Conservation (phyloP, 208 protist species). For the Acanthamoeba healyi region DNA sequence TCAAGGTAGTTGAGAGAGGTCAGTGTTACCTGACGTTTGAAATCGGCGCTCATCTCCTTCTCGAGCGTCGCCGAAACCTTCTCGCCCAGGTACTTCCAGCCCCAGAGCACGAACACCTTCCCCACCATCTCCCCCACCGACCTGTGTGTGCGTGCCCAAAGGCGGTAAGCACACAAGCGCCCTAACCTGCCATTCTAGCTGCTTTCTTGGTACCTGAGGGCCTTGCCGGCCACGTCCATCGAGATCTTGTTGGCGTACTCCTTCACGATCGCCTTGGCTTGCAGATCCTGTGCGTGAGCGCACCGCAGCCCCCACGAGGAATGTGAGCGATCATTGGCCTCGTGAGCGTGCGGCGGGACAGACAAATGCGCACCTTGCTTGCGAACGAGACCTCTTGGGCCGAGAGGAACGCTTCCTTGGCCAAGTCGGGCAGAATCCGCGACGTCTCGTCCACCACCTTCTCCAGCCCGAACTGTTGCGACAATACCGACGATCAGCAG, state of each 20-base stretch:
- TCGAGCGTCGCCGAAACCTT: constrained; percentile 37
- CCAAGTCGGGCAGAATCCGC: constrained; percentile 53
- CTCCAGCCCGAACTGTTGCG: constrained; percentile 10
- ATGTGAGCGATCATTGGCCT: too few relatives aligned
- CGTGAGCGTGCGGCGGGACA: not conserved
- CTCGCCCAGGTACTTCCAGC: constrained; percentile 67
- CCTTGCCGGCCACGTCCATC: constrained; percentile 62
- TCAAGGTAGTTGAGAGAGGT: not conserved
- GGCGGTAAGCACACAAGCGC: too few relatives aligned
- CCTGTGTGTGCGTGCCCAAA: too few relatives aligned
- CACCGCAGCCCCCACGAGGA: too few relatives aligned
- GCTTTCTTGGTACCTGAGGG: not conserved
- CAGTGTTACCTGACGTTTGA: not conserved
- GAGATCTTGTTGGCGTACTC: constrained; percentile 61
- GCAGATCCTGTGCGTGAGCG: not conserved
- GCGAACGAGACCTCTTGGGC: constrained; percentile 50
- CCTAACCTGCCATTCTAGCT: too few relatives aligned
- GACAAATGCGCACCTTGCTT: constrained; percentile 31
- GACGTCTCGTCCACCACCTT: constrained; percentile 59
- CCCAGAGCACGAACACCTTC: constrained; percentile 60
- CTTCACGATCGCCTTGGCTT: constrained; percentile 55
- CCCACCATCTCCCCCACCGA: constrained; percentile 70
- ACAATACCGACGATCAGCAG: not conserved
- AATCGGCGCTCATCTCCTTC: constrained; percentile 66
- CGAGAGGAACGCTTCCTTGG: constrained; percentile 67